Conservation (phyloP, 2,329 filamentous ascomycete species). For the Alternaria metachromatica region DNA sequence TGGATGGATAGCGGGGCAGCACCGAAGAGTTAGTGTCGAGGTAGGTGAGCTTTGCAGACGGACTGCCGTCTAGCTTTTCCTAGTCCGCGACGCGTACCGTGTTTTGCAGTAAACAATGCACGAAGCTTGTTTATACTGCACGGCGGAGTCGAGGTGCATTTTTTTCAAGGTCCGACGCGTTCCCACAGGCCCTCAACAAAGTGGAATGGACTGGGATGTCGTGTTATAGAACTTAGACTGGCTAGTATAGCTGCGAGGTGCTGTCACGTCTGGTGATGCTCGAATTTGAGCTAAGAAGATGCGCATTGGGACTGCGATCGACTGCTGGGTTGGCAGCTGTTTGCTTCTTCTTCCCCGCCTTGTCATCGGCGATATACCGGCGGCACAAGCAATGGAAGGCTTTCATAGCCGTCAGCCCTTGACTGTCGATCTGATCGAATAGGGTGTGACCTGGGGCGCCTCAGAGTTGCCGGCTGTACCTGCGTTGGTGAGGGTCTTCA, state of each 20-base stretch:
- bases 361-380: conserved; percentile 3
- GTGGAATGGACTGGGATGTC: not conserved
- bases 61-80: conserved; percentile 1
- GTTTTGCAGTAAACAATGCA: not conserved
- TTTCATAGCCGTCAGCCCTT: not conserved
- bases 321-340: not conserved
- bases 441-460: conserved; percentile 10
- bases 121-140: not conserved
- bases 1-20: conserved; percentile 17
- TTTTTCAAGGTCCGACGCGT: not conserved
- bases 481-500: not conserved
- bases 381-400: conserved; percentile 7
- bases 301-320: not conserved
- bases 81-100: conserved; percentile 2
- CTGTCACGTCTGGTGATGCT: not conserved
- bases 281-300: not conserved
- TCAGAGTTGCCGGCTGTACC: conserved; percentile 4
- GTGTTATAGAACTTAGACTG: not conserved
- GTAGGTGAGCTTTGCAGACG: conserved; percentile 2
- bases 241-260: not conserved
- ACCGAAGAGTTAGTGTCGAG: not conserved
- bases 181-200: not conserved
- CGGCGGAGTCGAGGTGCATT: not conserved
- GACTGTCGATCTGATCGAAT: not conserved
- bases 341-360: conserved; percentile 5